A percentile compares a stretch with the other conserved stretches of the same genome.
phyloP scores from a whole-genome alignment of 768 basidiomycete species.

The Rubroboletus satanas region DNA sequence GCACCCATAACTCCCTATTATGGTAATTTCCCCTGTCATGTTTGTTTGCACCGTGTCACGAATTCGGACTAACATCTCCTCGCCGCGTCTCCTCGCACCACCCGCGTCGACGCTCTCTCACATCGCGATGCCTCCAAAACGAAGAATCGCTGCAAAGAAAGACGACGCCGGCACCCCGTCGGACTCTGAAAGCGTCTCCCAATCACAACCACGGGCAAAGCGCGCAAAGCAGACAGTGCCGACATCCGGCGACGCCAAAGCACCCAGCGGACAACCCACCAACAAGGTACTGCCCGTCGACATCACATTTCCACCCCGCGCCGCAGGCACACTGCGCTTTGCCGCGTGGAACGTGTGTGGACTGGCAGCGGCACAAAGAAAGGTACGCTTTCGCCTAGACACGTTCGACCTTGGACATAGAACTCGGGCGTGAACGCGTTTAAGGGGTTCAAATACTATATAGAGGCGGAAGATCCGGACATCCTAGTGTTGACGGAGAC shows the following conservation, averaged over 20 bases:
- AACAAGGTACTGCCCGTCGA: slow-evolving; percentile 68
- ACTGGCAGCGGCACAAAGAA: slow-evolving; percentile 69
- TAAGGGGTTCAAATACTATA: slow-evolving; percentile 76
- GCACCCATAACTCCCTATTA: slow-evolving; percentile 15
- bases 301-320: slow-evolving; percentile 54
- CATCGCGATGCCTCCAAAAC: slow-evolving; percentile 30
- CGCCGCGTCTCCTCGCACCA: neutral
- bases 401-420: neutral
- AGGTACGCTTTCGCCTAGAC: slow-evolving; percentile 41
- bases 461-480: slow-evolving; percentile 85
- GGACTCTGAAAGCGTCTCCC: slow-evolving; percentile 26
- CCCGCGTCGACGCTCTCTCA: neutral
- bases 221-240: slow-evolving; percentile 24
- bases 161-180: slow-evolving; percentile 33
- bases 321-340: slow-evolving; percentile 48
- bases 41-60: neutral
- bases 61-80: neutral
- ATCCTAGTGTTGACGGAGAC: slow-evolving; percentile 83
- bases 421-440: neutral
- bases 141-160: slow-evolving; percentile 30
- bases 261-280: slow-evolving; percentile 57
- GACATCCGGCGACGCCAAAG: slow-evolving; percentile 12
- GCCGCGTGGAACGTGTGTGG: slow-evolving; percentile 82
- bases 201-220: slow-evolving; percentile 23
- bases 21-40: neutral